A percentile compares a stretch with the other conserved stretches of the same genome.
Conservation (phyloP, 2,329 filamentous ascomycete genomes). For the Mycosphaerelloides madeirae region DNA sequence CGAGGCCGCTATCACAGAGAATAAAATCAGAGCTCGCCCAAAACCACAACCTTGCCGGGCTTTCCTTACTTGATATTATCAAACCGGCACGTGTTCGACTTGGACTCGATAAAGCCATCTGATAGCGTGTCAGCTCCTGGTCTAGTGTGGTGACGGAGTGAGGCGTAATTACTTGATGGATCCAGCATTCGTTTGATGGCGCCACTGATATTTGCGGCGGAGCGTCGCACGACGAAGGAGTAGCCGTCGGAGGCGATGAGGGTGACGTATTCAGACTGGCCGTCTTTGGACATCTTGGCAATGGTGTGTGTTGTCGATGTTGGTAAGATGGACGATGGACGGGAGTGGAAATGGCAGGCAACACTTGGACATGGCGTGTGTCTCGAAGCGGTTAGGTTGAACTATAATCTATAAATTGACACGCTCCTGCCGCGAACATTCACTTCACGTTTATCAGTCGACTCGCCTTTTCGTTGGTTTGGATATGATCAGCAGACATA, state of each 20-base stretch:
- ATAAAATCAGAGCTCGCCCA: slow-evolving; percentile 1
- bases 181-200: slow-evolving; percentile 73
- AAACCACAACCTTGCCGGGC: no score
- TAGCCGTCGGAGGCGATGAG: slow-evolving; percentile 71
- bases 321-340: no score
- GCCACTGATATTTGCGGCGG: slow-evolving; percentile 64
- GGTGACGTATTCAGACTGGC: slow-evolving; percentile 64
- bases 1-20: slow-evolving; percentile 54
- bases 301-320: no score
- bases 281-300: slow-evolving; percentile 5
- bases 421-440: no score
- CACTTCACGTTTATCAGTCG: no score
- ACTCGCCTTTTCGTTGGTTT: no score
- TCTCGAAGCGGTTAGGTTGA: no score
- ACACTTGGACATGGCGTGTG: no score
- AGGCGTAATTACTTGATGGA: slow-evolving; percentile 50
- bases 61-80: slow-evolving; percentile 66
- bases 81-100: slow-evolving; percentile 61
- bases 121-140: slow-evolving; percentile 12
- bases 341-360: no score
- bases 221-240: slow-evolving; percentile 69
- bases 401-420: no score
- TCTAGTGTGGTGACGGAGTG: neutral
- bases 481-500: no score
- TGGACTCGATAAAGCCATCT: slow-evolving; percentile 63